Conservation (phyloP, 1,139 yeast species). For the Suhomyces panamericanus region DNA sequence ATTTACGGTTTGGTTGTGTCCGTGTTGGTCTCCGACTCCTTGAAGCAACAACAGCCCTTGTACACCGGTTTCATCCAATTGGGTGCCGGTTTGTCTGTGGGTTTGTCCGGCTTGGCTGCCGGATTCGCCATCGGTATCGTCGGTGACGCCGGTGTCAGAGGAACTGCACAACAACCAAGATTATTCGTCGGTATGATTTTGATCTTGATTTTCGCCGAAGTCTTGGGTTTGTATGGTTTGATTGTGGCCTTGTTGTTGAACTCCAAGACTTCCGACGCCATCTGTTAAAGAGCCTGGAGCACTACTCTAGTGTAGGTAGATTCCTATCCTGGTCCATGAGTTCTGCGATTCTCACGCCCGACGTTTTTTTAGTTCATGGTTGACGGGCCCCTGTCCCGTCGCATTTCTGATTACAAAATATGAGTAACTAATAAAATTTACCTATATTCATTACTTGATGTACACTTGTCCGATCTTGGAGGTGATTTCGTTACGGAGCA, state of each 20-base stretch:
- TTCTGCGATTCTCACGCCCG: slow-evolving; percentile 4
- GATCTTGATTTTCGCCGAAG: slow-evolving; percentile 98
- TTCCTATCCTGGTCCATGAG: slow-evolving; percentile 9
- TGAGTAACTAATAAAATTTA: slow-evolving; percentile 11
- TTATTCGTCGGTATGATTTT: slow-evolving; percentile 96
- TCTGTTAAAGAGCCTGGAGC: slow-evolving; percentile 50
- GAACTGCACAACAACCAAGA: slow-evolving; percentile 94
- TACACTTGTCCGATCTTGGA: slow-evolving; percentile 43
- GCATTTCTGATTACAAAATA: slow-evolving; percentile 10
- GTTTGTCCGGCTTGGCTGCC: slow-evolving; percentile 95
- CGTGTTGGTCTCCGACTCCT: slow-evolving; percentile 88
- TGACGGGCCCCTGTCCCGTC: slow-evolving; percentile 1
- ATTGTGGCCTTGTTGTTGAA: slow-evolving; percentile 96
- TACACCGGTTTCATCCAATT: slow-evolving; percentile 97
- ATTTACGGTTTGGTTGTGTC: slow-evolving; percentile 98
- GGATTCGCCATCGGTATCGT: slow-evolving; percentile 98
- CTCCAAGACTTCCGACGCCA: slow-evolving; percentile 92
- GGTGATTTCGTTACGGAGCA: slow-evolving; percentile 35
- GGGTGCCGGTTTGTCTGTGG: slow-evolving; percentile 98
- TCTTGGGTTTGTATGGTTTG: slow-evolving; percentile 94
- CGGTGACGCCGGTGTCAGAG: slow-evolving; percentile 99
- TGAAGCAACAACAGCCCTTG: slow-evolving; percentile 87
- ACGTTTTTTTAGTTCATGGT: slow-evolving; percentile 12
- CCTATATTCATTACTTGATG: slow-evolving; percentile 17
- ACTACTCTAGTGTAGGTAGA: slow-evolving; percentile 10